Base-by-base conservation (phyloP, 208 protist species). In the Herpetomonas muscarum region DNA sequence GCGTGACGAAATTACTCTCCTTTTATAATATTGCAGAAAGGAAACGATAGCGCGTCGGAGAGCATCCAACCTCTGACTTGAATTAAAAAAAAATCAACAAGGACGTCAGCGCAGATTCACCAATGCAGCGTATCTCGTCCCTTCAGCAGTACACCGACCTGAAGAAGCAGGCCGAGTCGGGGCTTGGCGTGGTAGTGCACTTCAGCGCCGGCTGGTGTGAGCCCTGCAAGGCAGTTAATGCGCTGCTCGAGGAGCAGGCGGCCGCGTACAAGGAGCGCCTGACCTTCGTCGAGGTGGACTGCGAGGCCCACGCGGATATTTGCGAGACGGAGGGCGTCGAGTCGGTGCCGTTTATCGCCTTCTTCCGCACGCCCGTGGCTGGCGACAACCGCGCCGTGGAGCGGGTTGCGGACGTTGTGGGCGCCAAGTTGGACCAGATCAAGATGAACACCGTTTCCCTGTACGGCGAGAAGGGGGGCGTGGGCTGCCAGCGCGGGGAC, bases 181-280 rank as follows among this genome's bases (percentile, higher is more conserved):
- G 55, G 19, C 63, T 76, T 6, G 85, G 85, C 36, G 58, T 96
- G 22, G 80, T 96, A 3, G 81, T 92, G 12, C 89, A 97, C 69
- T 95, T 96, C 62, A 87, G 79, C 56, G 89, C 92, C 34, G 45
- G 50, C 26, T 97, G 92, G 92, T 97, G 93, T 63, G 87, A 90
- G 48, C 89, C 93, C 2, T 95, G 87, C 64, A 74, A 76, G 26
- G 66, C 61, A 4, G 84, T 97, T 13, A 83, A 80, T 42, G 73
- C 42, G 26, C 55, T 76, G 26, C 57, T 96, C 22, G 52, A 58
- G 22, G 65, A 63, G 37, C 56, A 79, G 31, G 54, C 64, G 21
- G 50, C 53, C 21, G 42, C 39, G 39, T 90, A 87, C 59, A 61
- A 73, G 15, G 74, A 61, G 22, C 68, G 54, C 0, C 64, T 96